phyloP scores from a whole-genome alignment of 768 basidiomycete species.

The Leucosporidium creatinivorum region DNA sequence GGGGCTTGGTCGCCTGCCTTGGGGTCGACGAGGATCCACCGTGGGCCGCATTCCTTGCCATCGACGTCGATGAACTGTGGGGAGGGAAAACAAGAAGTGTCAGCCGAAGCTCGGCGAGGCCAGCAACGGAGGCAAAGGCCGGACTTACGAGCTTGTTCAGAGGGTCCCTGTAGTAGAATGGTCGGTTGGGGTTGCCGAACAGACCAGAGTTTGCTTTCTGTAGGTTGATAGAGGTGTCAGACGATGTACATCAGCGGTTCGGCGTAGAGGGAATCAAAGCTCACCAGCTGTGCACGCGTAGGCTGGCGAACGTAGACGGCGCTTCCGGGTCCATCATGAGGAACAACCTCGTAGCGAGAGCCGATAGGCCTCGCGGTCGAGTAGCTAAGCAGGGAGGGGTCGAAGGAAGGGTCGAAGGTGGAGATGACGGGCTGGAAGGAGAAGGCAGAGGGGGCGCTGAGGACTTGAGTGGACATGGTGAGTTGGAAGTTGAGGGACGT shows the following conservation, averaged over 20 bases:
- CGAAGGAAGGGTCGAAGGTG: conserved; percentile 24
- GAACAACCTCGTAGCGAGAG: conserved; percentile 17
- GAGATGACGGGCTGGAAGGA: conserved; percentile 16
- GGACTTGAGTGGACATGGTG: conserved; percentile 11
- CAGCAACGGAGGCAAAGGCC: not conserved
- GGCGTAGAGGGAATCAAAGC: not conserved
- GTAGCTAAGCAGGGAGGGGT: conserved; percentile 14
- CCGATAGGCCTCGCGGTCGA: not conserved
- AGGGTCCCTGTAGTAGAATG: conserved; percentile 20
- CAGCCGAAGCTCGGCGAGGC: not conserved
- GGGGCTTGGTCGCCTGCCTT: conserved; percentile 1
- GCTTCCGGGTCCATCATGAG: conserved; percentile 23
- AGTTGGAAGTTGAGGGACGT: not conserved
- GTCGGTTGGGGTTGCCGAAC: conserved; percentile 20
- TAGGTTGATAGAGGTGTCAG: not conserved
- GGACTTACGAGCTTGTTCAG: conserved; percentile 6
- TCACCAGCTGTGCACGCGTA: conserved; percentile 18
- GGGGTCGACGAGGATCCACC: conserved; percentile 34
- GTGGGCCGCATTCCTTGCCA: conserved; percentile 22
- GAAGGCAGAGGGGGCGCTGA: not conserved
- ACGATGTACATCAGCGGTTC: not conserved
- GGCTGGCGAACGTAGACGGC: conserved; percentile 26
- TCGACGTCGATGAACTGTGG: conserved; percentile 25
- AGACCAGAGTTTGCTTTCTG: conserved; percentile 28
- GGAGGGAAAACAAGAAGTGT: not conserved